phyloP scores from a whole-genome alignment of 169 alveolate genomes.

The Plasmodium gaboni region DNA sequence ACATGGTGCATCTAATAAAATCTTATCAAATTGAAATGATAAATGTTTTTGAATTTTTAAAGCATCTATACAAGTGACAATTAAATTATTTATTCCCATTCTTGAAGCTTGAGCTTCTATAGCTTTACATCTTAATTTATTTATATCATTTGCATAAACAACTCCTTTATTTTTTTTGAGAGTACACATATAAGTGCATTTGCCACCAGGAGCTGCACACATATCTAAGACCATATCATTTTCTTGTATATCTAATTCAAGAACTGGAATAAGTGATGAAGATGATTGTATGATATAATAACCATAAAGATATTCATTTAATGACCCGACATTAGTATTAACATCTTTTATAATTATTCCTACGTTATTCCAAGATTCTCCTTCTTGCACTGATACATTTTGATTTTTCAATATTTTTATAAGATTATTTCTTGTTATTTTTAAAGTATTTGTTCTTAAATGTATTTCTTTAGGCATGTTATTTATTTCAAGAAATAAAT shows the following conservation, averaged over 20 bases:
- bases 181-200: conserved; percentile 95
- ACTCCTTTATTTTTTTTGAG: conserved; percentile 96
- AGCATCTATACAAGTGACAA: conserved; percentile 95
- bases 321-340: conserved; percentile 97
- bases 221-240: conserved; percentile 94
- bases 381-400: conserved; percentile 95
- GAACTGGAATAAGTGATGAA: conserved; percentile 95
- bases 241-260: conserved; percentile 79
- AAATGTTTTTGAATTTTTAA: conserved; percentile 89
- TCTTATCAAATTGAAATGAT: conserved; percentile 94
- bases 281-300: conserved; percentile 97
- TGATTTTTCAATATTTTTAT: conserved; percentile 95
- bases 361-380: conserved; percentile 80
- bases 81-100: conserved; percentile 94
- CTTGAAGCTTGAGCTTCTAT: conserved; percentile 89
- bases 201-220: conserved; percentile 99
- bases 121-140: conserved; percentile 93
- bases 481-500: conserved; percentile 31
- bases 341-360: conserved; percentile 94
- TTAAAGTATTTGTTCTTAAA: conserved; percentile 88
- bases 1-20: conserved; percentile 97
- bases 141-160: conserved; percentile 95
- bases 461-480: conserved; percentile 42
- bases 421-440: conserved; percentile 93
- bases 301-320: conserved; percentile 98